These are phyloP conservation scores for Globisporangium emineosum DNA, from an alignment of 352 stramenopile species.

Conservation along the genomic window DNA sequence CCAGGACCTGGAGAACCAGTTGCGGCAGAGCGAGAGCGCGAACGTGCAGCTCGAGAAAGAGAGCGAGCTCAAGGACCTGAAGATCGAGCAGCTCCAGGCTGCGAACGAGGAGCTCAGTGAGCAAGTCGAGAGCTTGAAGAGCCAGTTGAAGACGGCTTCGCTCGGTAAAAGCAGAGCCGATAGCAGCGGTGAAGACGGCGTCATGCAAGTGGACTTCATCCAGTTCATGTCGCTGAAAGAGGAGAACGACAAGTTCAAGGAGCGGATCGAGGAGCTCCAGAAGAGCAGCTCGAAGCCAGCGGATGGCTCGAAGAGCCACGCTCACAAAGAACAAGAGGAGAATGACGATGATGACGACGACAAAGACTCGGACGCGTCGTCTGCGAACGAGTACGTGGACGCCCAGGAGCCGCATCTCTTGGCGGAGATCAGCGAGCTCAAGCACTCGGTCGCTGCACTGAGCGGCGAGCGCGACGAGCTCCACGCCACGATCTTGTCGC, in stretches of 20 bases:
- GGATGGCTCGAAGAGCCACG: neutral
- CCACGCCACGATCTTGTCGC: neutral
- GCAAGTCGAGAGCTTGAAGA: conserved; percentile 21
- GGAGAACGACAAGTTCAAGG: conserved; percentile 44
- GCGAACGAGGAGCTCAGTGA: conserved; percentile 31
- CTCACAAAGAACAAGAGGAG: conserved; percentile 17
- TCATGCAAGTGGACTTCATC: conserved; percentile 54
- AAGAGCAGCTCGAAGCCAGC: neutral
- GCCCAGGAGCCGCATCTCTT: conserved; percentile 53
- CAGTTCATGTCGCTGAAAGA: conserved; percentile 51
- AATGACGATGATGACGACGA: conserved; percentile 25
- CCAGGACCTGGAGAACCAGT: conserved; percentile 48
- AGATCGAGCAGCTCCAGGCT: conserved; percentile 40
- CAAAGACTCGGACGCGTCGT: conserved; percentile 43
- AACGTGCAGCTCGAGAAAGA: conserved; percentile 59
- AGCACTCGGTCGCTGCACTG: conserved; percentile 24
- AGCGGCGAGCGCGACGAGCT: conserved; percentile 19
- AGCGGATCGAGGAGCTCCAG: conserved; percentile 38
- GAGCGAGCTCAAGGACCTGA: conserved; percentile 39
- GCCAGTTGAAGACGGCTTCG: conserved; percentile 3
- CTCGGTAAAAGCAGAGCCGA: neutral
- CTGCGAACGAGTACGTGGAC: conserved; percentile 53
- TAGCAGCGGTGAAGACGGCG: conserved; percentile 25
- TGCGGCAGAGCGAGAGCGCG: conserved; percentile 46
- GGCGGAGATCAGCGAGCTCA: conserved; percentile 50